Percentiles rank a stretch among this genome's conserved stretches.
Evolutionary conservation across 495 filamentous ascomycete genomes (phyloP).

Genomic region (Chaetomium fimeti): DNA sequence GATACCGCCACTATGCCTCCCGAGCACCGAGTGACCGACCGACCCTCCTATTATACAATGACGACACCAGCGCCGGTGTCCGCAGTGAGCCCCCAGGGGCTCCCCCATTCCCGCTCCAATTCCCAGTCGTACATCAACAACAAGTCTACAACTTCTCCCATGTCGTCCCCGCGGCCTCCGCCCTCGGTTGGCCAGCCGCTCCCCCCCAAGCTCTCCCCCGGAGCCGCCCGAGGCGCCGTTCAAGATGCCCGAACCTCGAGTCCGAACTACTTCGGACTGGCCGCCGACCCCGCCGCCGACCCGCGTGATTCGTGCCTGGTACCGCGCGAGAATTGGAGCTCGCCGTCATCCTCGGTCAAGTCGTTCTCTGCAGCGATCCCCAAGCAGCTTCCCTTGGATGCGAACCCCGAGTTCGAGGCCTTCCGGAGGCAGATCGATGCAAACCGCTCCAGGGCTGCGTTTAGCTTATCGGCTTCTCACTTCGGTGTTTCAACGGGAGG

Average conservation of each 20-base stretch:
- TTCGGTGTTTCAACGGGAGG: constrained; percentile 37
- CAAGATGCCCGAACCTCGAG: constrained; percentile 53
- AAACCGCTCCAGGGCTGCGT: constrained; percentile 48
- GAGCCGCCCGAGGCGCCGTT: constrained; percentile 30
- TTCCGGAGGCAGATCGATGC: constrained; percentile 68
- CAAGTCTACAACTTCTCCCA: constrained; percentile 43
- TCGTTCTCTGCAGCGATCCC: constrained; percentile 68
- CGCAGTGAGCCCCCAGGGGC: constrained; percentile 38
- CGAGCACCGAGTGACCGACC: constrained; percentile 37
- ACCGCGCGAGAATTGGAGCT: constrained; percentile 68
- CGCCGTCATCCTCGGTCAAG: constrained; percentile 63
- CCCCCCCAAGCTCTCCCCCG: constrained; percentile 41
- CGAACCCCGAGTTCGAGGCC: constrained; percentile 74
- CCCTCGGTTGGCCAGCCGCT: constrained; percentile 49
- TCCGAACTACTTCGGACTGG: constrained; percentile 80
- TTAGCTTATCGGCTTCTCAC: constrained; percentile 51
- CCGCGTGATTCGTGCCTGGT: constrained; percentile 59
- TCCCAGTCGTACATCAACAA: constrained; percentile 41
- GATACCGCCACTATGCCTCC: constrained; percentile 22
- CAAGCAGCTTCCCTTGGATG: constrained; percentile 63
- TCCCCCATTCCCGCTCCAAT: constrained; percentile 43
- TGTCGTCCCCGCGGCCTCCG: constrained; percentile 42
- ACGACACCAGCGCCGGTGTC: constrained; percentile 48
- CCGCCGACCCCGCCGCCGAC: constrained; percentile 59
- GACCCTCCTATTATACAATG: constrained; percentile 45